Evolutionary conservation across 2,329 filamentous ascomycete genomes (phyloP).

Genomic region (Rutstroemia sp.): DNA sequence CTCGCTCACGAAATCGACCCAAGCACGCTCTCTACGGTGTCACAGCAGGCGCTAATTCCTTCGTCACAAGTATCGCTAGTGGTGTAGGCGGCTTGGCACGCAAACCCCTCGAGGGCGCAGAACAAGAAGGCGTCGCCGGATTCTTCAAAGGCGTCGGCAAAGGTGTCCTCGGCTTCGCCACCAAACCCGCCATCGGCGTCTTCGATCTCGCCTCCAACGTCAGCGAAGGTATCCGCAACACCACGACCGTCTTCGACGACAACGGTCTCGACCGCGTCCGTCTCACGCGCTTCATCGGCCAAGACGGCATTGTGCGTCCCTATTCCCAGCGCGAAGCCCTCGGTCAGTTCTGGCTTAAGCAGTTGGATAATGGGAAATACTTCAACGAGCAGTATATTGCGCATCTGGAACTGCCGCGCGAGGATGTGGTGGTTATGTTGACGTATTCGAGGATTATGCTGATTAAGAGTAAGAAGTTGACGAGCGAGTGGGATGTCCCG

Average conservation of each 20-base stretch:
- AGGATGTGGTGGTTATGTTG: slow-evolving; percentile 85
- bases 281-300: slow-evolving; percentile 84
- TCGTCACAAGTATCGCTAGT: slow-evolving; percentile 85
- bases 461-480: slow-evolving; percentile 76
- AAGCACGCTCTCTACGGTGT: slow-evolving; percentile 98
- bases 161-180: slow-evolving; percentile 86
- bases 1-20: slow-evolving; percentile 82
- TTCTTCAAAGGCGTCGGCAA: slow-evolving; percentile 99
- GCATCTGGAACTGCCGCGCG: slow-evolving; percentile 82
- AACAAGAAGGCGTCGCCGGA: slow-evolving; percentile 86
- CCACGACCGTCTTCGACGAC: slow-evolving; percentile 94
- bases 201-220: slow-evolving; percentile 97
- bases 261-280: slow-evolving; percentile 91
- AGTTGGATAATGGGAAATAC: slow-evolving; percentile 93
- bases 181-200: slow-evolving; percentile 92
- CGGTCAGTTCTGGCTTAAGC: slow-evolving; percentile 98
- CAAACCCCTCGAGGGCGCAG: slow-evolving; percentile 90
- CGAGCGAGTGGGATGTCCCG: slow-evolving; percentile 91
- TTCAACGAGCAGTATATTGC: slow-evolving; percentile 98
- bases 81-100: slow-evolving; percentile 89
- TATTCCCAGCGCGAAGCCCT: slow-evolving; percentile 93
- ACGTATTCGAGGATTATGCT: slow-evolving; percentile 85
- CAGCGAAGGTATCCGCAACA: slow-evolving; percentile 95
- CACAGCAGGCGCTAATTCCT: slow-evolving; percentile 88
- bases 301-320: slow-evolving; percentile 87